Percentiles rank a stretch among this genome's conserved stretches.
These are phyloP conservation scores for Lantana camara DNA, from an alignment of 257 asterid genomes.

Conservation along the genomic window DNA sequence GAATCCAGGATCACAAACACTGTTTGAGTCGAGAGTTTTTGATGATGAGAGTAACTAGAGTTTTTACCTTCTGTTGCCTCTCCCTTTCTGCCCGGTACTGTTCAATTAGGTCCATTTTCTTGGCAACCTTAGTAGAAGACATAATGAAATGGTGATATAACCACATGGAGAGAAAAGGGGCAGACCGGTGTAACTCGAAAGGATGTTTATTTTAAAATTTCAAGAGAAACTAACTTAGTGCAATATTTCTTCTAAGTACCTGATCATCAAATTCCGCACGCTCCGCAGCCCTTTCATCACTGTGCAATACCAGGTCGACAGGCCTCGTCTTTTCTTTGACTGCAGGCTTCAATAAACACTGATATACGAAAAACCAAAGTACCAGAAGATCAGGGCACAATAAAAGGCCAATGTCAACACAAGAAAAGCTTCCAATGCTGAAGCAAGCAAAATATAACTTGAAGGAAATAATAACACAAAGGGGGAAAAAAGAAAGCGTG, in stretches of 20 bases:
- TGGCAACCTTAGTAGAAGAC: constrained; percentile 49
- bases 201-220: neutral
- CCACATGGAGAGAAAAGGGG: neutral
- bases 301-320: constrained; percentile 62
- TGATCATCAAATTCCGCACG: constrained; percentile 77
- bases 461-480: no score
- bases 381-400: no score
- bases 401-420: no score
- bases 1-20: neutral
- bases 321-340: constrained; percentile 66
- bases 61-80: constrained; percentile 62
- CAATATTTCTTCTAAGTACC: constrained; percentile 33
- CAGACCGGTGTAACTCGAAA: neutral
- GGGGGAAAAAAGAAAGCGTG: no score
- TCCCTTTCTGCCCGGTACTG: constrained; percentile 67
- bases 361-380: no score
- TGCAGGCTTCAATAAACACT: constrained; percentile 68
- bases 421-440: neutral
- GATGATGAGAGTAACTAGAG: neutral
- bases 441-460: no score
- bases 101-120: constrained; percentile 56
- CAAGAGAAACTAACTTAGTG: neutral
- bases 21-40: neutral
- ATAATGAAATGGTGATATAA: constrained; percentile 17
- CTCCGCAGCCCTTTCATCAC: constrained; percentile 68